phyloP scores from a whole-genome alignment of 129 eudicot genomes.

The Sambucus nigra region DNA sequence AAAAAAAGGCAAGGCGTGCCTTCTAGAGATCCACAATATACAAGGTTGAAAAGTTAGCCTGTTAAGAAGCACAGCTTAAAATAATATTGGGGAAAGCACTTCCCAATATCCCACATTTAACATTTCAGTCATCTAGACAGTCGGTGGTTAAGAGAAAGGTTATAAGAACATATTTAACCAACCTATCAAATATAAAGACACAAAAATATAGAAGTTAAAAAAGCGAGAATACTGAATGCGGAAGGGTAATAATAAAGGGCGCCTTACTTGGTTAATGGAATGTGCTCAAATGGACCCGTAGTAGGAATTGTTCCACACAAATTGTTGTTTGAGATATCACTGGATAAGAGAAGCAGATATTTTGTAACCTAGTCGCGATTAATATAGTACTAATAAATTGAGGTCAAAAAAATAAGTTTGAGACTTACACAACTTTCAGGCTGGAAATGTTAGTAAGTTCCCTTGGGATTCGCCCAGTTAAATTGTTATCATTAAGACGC shows the following conservation, averaged over 20 bases:
- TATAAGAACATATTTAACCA: neutral
- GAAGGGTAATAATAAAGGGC: neutral
- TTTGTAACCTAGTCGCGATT: neutral
- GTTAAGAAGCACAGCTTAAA: neutral
- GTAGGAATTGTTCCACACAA: slow-evolving; percentile 90
- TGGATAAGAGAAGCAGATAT: slow-evolving; percentile 23
- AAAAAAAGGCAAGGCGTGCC: no score
- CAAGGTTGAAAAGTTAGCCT: neutral
- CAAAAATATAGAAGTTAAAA: neutral
- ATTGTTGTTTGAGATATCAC: slow-evolving; percentile 83
- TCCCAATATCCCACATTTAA: neutral
- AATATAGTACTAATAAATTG: neutral
- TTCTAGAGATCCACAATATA: neutral
- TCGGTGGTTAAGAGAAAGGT: neutral
- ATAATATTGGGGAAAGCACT: neutral
- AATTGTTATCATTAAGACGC: slow-evolving; percentile 73
- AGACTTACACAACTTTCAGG: slow-evolving; percentile 95
- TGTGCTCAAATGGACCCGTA: slow-evolving; percentile 80
- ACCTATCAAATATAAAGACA: neutral
- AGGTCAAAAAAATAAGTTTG: slow-evolving; percentile 2
- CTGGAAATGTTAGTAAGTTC: slow-evolving; percentile 43
- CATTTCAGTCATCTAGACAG: neutral
- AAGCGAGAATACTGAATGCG: neutral
- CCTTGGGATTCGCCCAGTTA: slow-evolving; percentile 76
- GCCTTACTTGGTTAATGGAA: slow-evolving; percentile 79